These are phyloP conservation scores for Fusarium decemcellulare DNA, from an alignment of 2,329 filamentous ascomycete genomes.

Conservation along the genomic window DNA sequence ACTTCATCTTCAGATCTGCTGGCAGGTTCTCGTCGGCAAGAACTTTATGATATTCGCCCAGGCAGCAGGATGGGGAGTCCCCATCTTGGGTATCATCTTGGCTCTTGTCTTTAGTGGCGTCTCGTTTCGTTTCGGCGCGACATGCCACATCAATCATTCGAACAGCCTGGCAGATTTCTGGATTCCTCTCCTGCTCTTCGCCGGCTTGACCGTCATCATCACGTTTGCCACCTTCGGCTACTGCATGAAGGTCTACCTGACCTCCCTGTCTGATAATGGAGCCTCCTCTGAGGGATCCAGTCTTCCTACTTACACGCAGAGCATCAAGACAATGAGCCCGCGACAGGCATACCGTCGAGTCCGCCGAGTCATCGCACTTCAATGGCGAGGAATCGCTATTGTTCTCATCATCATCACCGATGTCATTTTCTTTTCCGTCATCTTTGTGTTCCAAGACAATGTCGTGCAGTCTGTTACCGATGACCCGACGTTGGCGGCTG, in stretches of 20 bases:
- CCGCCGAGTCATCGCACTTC: constrained; percentile 87
- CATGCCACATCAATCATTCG: constrained; percentile 94
- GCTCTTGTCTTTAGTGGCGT: constrained; percentile 90
- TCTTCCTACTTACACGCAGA: constrained; percentile 79
- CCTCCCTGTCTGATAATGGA: constrained; percentile 81
- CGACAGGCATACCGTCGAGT: constrained; percentile 91
- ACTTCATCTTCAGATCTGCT: constrained; percentile 97
- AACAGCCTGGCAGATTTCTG: constrained; percentile 89
- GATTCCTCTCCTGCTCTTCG: constrained; percentile 88
- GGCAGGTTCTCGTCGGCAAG: constrained; percentile 90
- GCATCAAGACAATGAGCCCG: constrained; percentile 82
- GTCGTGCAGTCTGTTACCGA: constrained; percentile 73
- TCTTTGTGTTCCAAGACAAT: constrained; percentile 91
- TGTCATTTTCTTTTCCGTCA: constrained; percentile 92
- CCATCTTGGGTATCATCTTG: constrained; percentile 79
- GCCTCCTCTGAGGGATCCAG: constrained; percentile 79
- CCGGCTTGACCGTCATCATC: constrained; percentile 81
- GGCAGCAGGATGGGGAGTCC: constrained; percentile 86
- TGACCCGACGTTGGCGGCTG: constrained; percentile 65
- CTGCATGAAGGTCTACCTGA: constrained; percentile 95
- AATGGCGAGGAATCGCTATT: constrained; percentile 94
- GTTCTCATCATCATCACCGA: constrained; percentile 92
- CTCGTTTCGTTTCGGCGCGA: constrained; percentile 91
- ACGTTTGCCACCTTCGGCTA: constrained; percentile 91
- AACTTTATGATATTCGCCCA: constrained; percentile 92